Base-by-base conservation (phyloP, 1,284 basidiomycete genomes). In the Neotropicomus parvogracilis region DNA sequence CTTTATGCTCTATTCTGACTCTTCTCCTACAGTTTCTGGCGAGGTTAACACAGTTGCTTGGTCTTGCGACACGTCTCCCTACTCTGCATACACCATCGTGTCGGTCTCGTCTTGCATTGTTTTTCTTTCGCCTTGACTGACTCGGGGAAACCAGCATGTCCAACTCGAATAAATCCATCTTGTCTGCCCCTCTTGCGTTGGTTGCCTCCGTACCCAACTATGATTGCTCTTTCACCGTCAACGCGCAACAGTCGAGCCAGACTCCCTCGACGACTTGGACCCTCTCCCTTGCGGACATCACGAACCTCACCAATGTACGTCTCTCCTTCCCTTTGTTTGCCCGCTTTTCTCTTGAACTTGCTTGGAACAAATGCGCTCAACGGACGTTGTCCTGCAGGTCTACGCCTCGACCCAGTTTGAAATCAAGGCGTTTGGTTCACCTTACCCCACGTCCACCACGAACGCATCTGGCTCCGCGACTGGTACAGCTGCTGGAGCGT, bases 341-440 rank as follows among this genome's bases (percentile, higher is more conserved):
- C 11, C 21, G 6, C 35, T 41, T 46, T 29, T 34, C 27, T 41
- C 35, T 29, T 36, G 17, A 16, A 28, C 14, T 36, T 16, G 17
- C n/a, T 52, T 14, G 16, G 12, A 19, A 36, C 32, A 16, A 27
- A 27, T 9, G 19, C 32, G 7, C 35, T 33, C 6, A 42, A 29
- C 7, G 34, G 8, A 13, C 7, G 4, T 38, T 43, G 1, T 32
- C 21, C 16, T 37, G 54, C 57, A 89, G 82, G 57, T 89, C 52
- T 87, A 77, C 59, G 80, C 81, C 19, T 85, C 26, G 55, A 77
- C 47, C 59, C 68, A 10, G 14, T 90, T 90, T 66, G 80, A 84
- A 63, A 78, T 91, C 69, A 84, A 85, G 63, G 59, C 83, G 12
- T 56, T 70, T 34, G 80, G 80, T 43, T 74, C 87, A 12, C 10